phyloP scores from a whole-genome alignment of 31 red algal genomes.

The Bonnemaisonia californica region DNA sequence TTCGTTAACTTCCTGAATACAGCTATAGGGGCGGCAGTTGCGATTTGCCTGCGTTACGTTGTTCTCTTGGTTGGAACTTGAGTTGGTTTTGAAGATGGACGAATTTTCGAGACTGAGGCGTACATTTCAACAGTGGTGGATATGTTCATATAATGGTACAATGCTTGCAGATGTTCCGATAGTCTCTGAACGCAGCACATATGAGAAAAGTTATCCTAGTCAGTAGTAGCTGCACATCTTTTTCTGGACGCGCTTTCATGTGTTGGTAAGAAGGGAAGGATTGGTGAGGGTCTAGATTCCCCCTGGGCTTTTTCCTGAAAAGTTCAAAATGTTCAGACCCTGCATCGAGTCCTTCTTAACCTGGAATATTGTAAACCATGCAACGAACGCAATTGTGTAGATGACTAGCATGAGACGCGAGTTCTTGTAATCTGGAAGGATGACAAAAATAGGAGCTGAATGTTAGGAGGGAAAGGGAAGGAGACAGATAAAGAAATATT shows the following conservation, averaged over 20 bases:
- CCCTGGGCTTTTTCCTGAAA: constrained; percentile 41
- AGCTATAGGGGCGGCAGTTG: constrained; percentile 75
- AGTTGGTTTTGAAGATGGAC: too few relatives aligned
- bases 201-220: constrained; percentile 1
- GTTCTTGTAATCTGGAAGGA: constrained; percentile 39
- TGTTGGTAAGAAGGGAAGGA: background rate
- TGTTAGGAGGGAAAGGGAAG: background rate
- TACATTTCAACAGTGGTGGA: too few relatives aligned
- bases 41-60: constrained; percentile 33
- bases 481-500: background rate
- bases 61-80: background rate
- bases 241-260: background rate
- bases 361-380: constrained; percentile 69
- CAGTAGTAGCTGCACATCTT: background rate
- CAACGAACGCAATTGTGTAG: constrained; percentile 56
- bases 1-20: constrained; percentile 98
- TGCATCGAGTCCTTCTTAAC: constrained; percentile 18
- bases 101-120: too few relatives aligned
- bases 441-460: background rate
- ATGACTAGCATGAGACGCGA: constrained; percentile 61
- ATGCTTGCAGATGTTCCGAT: too few relatives aligned
- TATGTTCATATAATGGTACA: too few relatives aligned
- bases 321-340: constrained; percentile 47
- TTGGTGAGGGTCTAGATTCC: constrained; percentile 35
- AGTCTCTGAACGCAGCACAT: too few relatives aligned